These are phyloP conservation scores for Leptosphaerulina australis DNA, from an alignment of 2,329 filamentous ascomycete genomes.

Conservation along the genomic window DNA sequence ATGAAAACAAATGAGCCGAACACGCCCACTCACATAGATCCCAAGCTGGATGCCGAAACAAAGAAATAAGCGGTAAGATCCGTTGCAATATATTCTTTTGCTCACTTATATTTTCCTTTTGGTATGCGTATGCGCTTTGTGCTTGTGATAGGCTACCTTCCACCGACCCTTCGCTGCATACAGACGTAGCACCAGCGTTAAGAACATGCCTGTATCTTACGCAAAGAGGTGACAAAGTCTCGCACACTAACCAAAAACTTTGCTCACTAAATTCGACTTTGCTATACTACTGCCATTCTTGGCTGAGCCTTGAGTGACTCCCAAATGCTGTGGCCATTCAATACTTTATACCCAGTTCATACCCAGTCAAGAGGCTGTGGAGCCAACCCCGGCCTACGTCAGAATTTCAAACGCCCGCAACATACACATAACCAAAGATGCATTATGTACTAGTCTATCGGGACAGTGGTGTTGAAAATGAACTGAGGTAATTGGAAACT, in stretches of 20 bases:
- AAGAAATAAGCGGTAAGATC: constrained; percentile 1
- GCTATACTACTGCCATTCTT: no score
- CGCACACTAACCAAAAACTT: no score
- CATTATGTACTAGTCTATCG: neutral
- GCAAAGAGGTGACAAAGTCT: no score
- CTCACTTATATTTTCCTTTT: neutral
- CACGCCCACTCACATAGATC: constrained; percentile 64
- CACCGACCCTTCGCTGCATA: no score
- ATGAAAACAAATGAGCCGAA: constrained; percentile 31
- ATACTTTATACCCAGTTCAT: neutral
- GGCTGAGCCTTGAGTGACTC: neutral
- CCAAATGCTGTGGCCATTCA: neutral
- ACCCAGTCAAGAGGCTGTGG: neutral
- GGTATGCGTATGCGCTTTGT: no score
- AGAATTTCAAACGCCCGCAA: neutral
- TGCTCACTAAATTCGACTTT: neutral
- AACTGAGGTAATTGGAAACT: neutral
- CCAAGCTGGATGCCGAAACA: constrained; percentile 1
- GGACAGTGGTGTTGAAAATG: neutral
- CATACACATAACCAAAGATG: neutral
- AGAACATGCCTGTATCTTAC: no score
- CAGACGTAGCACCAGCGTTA: no score
- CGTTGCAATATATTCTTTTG: neutral
- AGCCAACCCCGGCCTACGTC: neutral
- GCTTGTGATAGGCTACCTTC: no score